phyloP scores from a whole-genome alignment of 139 green algal species.

The Haematococcus lacustris region DNA sequence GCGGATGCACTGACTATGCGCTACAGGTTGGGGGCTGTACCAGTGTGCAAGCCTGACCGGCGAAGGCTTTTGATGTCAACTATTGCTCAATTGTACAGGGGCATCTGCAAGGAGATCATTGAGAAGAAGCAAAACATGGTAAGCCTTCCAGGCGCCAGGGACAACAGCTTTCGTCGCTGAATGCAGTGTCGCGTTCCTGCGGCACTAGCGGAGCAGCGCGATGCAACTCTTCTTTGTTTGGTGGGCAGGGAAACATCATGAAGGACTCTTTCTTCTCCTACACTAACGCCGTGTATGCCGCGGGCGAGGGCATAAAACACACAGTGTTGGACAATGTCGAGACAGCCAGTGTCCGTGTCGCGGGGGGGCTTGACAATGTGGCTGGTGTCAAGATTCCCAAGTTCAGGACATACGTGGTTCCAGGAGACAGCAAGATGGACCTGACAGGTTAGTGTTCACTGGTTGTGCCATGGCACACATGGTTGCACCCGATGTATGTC shows the following conservation, averaged over 20 bases:
- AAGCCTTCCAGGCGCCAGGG: no score
- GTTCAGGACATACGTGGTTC: slow-evolving; percentile 65
- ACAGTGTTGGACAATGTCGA: slow-evolving; percentile 60
- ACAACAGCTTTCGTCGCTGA: no score
- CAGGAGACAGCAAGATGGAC: slow-evolving; percentile 78
- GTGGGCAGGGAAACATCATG: slow-evolving; percentile 82
- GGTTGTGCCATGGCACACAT: background rate
- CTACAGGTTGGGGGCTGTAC: slow-evolving; percentile 44
- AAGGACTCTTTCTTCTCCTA: slow-evolving; percentile 85
- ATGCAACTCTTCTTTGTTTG: no score
- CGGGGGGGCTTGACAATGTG: slow-evolving; percentile 83
- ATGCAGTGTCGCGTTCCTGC: no score
- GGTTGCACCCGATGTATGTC: background rate
- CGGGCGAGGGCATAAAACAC: slow-evolving; percentile 87
- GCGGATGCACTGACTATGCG: slow-evolving; percentile 93
- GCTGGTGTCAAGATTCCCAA: slow-evolving; percentile 93
- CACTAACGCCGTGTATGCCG: slow-evolving; percentile 91
- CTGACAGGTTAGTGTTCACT: slow-evolving; percentile 43
- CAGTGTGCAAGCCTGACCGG: no score
- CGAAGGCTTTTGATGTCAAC: no score
- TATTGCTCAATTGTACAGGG: no score
- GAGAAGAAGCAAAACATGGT: slow-evolving; percentile 71
- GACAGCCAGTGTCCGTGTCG: slow-evolving; percentile 33
- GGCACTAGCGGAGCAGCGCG: no score
- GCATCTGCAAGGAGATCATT: slow-evolving; percentile 85